Percentiles rank a stretch among this genome's conserved stretches.
phyloP scores from a whole-genome alignment of 2,329 filamentous ascomycete species.

The Phoma sp. region DNA sequence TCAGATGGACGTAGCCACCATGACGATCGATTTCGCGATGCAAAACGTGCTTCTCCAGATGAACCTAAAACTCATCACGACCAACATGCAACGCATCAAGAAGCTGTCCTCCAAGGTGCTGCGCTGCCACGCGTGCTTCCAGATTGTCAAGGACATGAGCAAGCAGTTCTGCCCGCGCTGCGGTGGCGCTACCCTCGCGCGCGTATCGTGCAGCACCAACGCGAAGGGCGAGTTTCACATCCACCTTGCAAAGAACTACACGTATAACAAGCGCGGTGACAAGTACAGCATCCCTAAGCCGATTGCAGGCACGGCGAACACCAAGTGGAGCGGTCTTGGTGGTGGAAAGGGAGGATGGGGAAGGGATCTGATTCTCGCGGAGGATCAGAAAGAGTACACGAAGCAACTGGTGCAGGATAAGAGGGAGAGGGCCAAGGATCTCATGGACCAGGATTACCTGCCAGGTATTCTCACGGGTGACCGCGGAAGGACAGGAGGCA shows the following conservation, averaged over 20 bases:
- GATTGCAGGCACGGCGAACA: constrained; percentile 78
- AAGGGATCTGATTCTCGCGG: constrained; percentile 79
- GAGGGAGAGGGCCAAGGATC: constrained; percentile 73
- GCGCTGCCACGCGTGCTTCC: constrained; percentile 82
- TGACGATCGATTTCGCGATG: constrained; percentile 97
- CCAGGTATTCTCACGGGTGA: constrained; percentile 85
- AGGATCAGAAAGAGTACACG: constrained; percentile 94
- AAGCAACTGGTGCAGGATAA: constrained; percentile 68
- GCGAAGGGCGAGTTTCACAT: constrained; percentile 80
- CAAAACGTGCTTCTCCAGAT: constrained; percentile 95
- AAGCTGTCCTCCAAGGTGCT: constrained; percentile 88
- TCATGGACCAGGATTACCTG: constrained; percentile 95
- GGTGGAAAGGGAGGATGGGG: constrained; percentile 92
- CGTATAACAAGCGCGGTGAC: constrained; percentile 94
- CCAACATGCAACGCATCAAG: constrained; percentile 78
- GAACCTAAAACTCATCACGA: constrained; percentile 87
- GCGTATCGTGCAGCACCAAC: constrained; percentile 85
- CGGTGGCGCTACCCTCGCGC: constrained; percentile 83
- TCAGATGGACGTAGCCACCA: constrained; percentile 83
- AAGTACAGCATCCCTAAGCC: constrained; percentile 93
- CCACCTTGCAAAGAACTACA: constrained; percentile 92
- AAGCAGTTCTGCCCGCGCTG: constrained; percentile 94
- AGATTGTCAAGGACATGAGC: constrained; percentile 79
- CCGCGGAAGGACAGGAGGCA: constrained; percentile 68
- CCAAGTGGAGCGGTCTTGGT: constrained; percentile 69